Evolutionary conservation across 2,329 filamentous ascomycete species (phyloP).

Genomic region (Trichoderma semiorbis): DNA sequence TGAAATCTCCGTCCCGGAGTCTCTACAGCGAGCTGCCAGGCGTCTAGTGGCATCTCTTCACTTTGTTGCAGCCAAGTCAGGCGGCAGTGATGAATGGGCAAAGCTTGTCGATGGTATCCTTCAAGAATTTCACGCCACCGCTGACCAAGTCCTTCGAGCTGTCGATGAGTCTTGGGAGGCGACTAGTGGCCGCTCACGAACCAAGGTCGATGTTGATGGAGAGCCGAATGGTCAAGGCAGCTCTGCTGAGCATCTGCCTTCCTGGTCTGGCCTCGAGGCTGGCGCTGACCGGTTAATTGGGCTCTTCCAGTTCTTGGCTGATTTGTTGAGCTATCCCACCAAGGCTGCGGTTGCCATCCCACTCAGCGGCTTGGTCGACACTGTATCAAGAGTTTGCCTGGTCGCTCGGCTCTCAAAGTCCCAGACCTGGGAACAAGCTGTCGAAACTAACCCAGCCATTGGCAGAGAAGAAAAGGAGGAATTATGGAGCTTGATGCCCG

Average conservation of each 20-base stretch:
- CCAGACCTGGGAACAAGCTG: constrained; percentile 45
- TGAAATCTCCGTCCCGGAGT: constrained; percentile 44
- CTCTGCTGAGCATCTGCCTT: constrained; percentile 51
- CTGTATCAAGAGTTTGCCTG: constrained; percentile 66
- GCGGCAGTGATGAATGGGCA: constrained; percentile 73
- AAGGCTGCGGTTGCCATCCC: constrained; percentile 64
- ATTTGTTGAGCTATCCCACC: constrained; percentile 62
- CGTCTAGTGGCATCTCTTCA: constrained; percentile 68
- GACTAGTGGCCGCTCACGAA: constrained; percentile 46
- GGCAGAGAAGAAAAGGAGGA: constrained; percentile 77
- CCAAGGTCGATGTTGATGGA: constrained; percentile 42
- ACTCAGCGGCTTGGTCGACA: constrained; percentile 63
- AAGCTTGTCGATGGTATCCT: constrained; percentile 62
- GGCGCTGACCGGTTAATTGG: constrained; percentile 67
- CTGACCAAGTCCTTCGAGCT: constrained; percentile 73
- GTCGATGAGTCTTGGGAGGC: constrained; percentile 81
- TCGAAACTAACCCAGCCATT: constrained; percentile 69
- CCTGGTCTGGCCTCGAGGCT: constrained; percentile 71
- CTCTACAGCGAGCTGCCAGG: constrained; percentile 56
- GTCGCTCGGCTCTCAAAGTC: constrained; percentile 53
- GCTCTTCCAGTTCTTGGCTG: constrained; percentile 62
- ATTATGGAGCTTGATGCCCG: constrained; percentile 69
- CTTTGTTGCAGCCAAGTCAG: constrained; percentile 77
- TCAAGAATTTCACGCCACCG: constrained; percentile 63
- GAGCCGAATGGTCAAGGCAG: constrained; percentile 47